These are phyloP conservation scores for Eucalyptus paniculata DNA, from an alignment of 345 rosid species.

Conservation along the genomic window DNA sequence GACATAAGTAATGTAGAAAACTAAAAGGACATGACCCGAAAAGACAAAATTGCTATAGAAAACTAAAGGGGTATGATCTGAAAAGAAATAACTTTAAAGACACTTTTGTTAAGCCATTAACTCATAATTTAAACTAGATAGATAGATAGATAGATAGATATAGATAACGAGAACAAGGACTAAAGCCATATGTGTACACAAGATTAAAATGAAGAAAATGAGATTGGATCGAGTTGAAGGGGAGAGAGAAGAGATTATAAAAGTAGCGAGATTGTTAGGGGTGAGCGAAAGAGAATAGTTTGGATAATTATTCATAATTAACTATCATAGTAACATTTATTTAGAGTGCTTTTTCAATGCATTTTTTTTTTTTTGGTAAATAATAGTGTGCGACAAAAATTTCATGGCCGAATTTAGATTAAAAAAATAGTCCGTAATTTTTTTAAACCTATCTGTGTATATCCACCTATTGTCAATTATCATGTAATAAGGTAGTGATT, in stretches of 20 bases:
- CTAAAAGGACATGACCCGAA: neutral
- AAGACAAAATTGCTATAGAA: neutral
- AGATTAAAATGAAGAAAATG: neutral
- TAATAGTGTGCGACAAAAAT: neutral
- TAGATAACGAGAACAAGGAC: rapidly evolving
- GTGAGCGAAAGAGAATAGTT: neutral
- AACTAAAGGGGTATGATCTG: neutral
- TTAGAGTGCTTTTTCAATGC: neutral
- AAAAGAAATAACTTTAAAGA: neutral
- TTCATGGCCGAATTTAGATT: neutral
- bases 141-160: neutral
- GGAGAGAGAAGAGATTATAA: neutral
- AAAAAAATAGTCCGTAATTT: neutral
- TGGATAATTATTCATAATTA: neutral
- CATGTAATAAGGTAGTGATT: neutral
- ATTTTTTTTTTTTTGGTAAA: neutral
- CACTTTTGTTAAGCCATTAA: neutral
- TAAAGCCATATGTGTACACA: neutral
- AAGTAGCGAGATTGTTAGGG: neutral
- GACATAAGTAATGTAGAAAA: rapidly evolving
- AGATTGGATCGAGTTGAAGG: neutral
- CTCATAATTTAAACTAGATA: neutral
- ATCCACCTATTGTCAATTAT: neutral
- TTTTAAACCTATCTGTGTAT: neutral
- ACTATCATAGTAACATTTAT: neutral